phyloP scores from a whole-genome alignment of 257 asterid genomes.

The Coffea canephora region DNA sequence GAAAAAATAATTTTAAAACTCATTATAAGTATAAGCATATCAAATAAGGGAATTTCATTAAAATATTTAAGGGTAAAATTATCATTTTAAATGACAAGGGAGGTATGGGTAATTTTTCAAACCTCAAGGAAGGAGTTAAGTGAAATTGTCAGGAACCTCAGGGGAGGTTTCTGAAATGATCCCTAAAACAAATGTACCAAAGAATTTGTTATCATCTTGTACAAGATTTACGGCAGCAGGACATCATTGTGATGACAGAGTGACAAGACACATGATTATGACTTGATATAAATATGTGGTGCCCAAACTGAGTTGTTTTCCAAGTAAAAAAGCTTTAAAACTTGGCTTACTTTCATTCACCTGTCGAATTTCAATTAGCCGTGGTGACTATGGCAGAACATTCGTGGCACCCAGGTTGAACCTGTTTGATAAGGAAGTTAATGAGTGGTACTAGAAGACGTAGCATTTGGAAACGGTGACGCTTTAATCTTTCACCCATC shows the following conservation, averaged over 20 bases:
- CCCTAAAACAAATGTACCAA: too few species aligned
- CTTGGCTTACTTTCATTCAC: constrained; percentile 6
- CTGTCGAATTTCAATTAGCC: not conserved
- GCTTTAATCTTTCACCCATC: too few species aligned
- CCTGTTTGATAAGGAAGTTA: not conserved
- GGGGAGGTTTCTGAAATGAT: too few species aligned
- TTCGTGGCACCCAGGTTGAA: constrained; percentile 1
- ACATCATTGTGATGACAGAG: not conserved
- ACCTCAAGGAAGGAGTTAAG: too few species aligned
- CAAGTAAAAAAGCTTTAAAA: not conserved
- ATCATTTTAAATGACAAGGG: too few species aligned
- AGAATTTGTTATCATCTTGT: not conserved
- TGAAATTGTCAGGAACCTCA: too few species aligned
- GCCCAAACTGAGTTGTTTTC: not conserved
- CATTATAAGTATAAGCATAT: too few species aligned
- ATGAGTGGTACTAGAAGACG: not conserved
- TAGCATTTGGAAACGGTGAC: too few species aligned
- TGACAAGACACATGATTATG: not conserved
- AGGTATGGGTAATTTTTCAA: too few species aligned
- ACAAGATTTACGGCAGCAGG: not conserved
- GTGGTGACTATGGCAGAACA: not conserved
- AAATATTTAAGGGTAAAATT: too few species aligned
- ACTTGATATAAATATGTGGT: not conserved
- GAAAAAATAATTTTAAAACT: too few species aligned
- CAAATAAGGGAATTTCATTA: too few species aligned